Evolutionary conservation across 2,329 filamentous ascomycete genomes (phyloP).

Genomic region (Fusarium duplospermum): DNA sequence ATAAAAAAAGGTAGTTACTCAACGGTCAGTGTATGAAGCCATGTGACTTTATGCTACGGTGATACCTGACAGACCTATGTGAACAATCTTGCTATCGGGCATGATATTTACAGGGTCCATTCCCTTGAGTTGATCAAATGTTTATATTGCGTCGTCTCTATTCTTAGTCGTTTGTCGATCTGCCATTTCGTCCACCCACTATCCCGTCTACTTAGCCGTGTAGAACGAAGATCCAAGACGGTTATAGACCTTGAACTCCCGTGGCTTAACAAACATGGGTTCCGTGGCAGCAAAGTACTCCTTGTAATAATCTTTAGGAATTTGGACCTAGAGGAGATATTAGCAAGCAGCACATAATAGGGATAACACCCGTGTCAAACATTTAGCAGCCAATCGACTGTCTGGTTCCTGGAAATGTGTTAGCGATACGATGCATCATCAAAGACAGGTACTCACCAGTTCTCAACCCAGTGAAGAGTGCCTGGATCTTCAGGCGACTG

Average conservation of each 20-base stretch:
- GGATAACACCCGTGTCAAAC: neutral
- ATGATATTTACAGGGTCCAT: neutral
- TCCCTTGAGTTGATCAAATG: neutral
- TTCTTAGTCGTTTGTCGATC: neutral
- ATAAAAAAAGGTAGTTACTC: no score
- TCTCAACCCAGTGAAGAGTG: constrained; percentile 7
- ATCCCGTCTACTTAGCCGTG: neutral
- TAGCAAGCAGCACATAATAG: neutral
- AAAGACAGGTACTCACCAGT: neutral
- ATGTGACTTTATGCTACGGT: no score
- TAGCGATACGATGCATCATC: neutral
- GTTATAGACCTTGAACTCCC: constrained; percentile 1
- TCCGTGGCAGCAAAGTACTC: constrained; percentile 4
- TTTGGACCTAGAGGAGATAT: neutral
- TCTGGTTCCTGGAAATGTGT: neutral
- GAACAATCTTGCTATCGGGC: no score
- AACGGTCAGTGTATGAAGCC: no score
- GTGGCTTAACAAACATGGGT: neutral
- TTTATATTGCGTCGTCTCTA: neutral
- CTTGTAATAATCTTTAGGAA: constrained; percentile 5
- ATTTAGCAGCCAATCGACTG: neutral
- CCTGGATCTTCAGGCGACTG: constrained; percentile 14
- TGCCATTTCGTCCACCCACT: neutral
- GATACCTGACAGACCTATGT: no score
- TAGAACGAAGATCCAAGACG: neutral